Conservation (phyloP, 345 rosid genomes). For the Anastatica hierochuntica region DNA sequence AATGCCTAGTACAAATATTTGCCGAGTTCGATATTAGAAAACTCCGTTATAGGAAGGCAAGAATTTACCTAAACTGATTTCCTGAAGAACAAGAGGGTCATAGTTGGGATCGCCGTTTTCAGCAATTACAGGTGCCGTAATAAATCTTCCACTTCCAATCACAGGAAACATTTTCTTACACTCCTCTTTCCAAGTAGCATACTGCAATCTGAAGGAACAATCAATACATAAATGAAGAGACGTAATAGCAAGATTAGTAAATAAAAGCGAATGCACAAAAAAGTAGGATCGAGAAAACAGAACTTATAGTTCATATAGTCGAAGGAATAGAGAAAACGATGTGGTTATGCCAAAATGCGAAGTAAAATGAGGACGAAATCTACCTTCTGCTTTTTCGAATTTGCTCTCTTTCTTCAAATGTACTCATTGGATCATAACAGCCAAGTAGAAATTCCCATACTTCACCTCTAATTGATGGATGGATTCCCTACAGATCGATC, state of each 20-base stretch:
- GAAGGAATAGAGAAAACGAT: no score
- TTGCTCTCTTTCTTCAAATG: slow-evolving; percentile 79
- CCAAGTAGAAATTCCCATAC: slow-evolving; percentile 97
- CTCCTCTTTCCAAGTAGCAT: slow-evolving; percentile 72
- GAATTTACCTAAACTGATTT: slow-evolving; percentile 30
- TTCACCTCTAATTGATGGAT: slow-evolving; percentile 97
- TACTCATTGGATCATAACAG: slow-evolving; percentile 80
- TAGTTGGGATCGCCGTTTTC: slow-evolving; percentile 72
- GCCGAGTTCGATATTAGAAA: neutral
- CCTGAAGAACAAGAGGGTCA: slow-evolving; percentile 71
- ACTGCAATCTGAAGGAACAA: slow-evolving; percentile 45
- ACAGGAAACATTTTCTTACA: slow-evolving; percentile 64
- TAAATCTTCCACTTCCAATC: slow-evolving; percentile 73
- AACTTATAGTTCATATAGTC: no score
- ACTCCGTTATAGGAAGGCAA: neutral
- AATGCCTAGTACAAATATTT: neutral
- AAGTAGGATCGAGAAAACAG: no score
- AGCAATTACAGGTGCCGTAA: slow-evolving; percentile 82
- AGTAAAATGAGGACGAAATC: neutral
- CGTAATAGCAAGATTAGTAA: neutral
- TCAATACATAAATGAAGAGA: slow-evolving; percentile 3
- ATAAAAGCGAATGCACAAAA: neutral
- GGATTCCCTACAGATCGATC: slow-evolving; percentile 55
- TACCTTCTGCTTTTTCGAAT: slow-evolving; percentile 72
- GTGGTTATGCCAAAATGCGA: no score